Evolutionary conservation across 129 eudicot genomes (phyloP).

Genomic region (Arctium minus): DNA sequence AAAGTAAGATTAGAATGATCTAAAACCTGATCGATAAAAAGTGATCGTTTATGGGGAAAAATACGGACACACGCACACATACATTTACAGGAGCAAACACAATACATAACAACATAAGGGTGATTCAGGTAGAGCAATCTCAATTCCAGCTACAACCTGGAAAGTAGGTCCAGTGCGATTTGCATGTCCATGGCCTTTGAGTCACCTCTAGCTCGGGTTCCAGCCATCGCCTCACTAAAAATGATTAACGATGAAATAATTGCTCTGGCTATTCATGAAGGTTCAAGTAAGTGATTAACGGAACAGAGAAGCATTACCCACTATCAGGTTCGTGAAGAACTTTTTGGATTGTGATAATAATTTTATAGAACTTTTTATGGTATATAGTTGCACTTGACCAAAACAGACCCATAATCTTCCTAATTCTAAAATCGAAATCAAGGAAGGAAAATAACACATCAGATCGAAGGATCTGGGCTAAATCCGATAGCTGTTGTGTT

Average conservation of each 20-base stretch:
- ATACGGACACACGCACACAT: not conserved
- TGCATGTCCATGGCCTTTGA: slow-evolving; percentile 68
- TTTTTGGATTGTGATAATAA: not conserved
- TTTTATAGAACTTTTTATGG: not conserved
- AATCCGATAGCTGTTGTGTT: too few species aligned
- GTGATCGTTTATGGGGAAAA: not conserved
- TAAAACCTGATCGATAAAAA: not conserved
- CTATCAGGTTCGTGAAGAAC: slow-evolving; percentile 5
- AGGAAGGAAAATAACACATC: too few species aligned
- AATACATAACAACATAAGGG: not conserved
- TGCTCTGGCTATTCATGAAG: slow-evolving; percentile 78
- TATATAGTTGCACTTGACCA: slow-evolving; percentile 32
- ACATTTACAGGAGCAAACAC: not conserved
- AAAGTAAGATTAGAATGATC: not conserved
- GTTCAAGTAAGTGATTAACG: too few species aligned
- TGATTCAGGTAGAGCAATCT: not conserved
- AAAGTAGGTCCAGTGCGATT: slow-evolving; percentile 76
- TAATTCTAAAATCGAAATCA: too few species aligned
- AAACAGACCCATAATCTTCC: too few species aligned
- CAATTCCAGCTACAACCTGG: slow-evolving; percentile 52
- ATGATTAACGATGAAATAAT: slow-evolving; percentile 76
- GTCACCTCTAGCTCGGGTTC: slow-evolving; percentile 90
- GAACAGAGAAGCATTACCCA: slow-evolving; percentile 6
- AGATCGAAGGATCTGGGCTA: too few species aligned
- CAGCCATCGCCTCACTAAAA: slow-evolving; percentile 95